phyloP scores from a whole-genome alignment of 208 protist species.

The Trypanosoma melophagium region DNA sequence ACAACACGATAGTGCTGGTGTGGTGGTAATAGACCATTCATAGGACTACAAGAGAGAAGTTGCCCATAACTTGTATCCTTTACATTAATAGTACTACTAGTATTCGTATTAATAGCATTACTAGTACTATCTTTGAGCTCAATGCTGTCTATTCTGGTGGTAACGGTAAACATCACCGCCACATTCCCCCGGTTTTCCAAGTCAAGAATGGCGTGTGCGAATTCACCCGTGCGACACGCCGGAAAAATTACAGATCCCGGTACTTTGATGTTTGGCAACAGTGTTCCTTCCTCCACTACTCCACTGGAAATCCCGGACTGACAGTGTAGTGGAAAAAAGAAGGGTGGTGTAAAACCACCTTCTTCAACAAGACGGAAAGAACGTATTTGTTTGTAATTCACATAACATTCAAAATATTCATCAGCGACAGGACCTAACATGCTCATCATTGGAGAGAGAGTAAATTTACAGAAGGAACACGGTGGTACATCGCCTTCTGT shows the following conservation, averaged over 20 bases:
- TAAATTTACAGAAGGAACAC: constrained; percentile 17
- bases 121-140: constrained; percentile 17
- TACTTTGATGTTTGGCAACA: constrained; percentile 5
- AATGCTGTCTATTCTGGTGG: constrained; percentile 39
- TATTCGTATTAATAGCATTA: too few relatives aligned
- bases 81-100: too few relatives aligned
- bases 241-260: constrained; percentile 45
- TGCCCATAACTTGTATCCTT: neutral
- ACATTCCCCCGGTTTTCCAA: constrained; percentile 61
- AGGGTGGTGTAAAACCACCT: constrained; percentile 70
- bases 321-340: constrained; percentile 74
- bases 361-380: constrained; percentile 78
- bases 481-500: constrained; percentile 57
- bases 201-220: constrained; percentile 59
- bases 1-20: constrained; percentile 48
- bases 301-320: constrained; percentile 12
- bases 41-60: constrained; percentile 59
- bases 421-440: constrained; percentile 10
- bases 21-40: constrained; percentile 55
- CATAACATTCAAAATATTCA: constrained; percentile 89
- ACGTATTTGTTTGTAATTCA: constrained; percentile 84
- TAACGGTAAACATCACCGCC: constrained; percentile 52
- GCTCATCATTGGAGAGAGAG: neutral
- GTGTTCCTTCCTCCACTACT: constrained; percentile 3
- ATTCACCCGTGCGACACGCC: constrained; percentile 36